Percentiles rank a stretch among this genome's conserved stretches.
Conservation (phyloP, 1,139 yeast genomes). For the Entelexis paramagnoliae region DNA sequence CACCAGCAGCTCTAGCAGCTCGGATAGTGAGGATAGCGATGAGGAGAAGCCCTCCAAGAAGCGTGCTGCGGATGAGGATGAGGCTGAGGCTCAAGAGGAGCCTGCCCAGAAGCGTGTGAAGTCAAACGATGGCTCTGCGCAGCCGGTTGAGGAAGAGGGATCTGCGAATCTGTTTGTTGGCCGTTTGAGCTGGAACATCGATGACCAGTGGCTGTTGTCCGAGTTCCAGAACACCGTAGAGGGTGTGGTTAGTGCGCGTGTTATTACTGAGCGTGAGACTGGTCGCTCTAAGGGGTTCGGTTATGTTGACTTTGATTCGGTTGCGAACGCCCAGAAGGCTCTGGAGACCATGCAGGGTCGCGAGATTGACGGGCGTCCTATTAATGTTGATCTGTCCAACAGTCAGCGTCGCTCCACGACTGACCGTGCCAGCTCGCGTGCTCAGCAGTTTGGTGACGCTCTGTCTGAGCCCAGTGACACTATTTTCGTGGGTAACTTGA, state of each 20-base stretch:
- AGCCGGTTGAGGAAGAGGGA: slow-evolving; percentile 34
- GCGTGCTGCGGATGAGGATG: slow-evolving; percentile 30
- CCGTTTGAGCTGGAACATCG: slow-evolving; percentile 93
- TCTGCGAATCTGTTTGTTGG: slow-evolving; percentile 92
- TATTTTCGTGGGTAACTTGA: slow-evolving; percentile 86
- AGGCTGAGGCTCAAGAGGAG: slow-evolving; percentile 27
- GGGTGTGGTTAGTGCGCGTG: slow-evolving; percentile 81
- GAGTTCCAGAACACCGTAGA: slow-evolving; percentile 70
- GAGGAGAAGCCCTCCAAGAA: slow-evolving; percentile 28
- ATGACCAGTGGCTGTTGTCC: slow-evolving; percentile 81
- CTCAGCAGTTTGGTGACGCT: slow-evolving; percentile 77
- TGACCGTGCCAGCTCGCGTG: slow-evolving; percentile 55
- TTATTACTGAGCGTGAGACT: slow-evolving; percentile 81
- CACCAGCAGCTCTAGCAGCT: neutral
- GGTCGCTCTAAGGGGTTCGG: slow-evolving; percentile 98
- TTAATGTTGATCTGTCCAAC: slow-evolving; percentile 85
- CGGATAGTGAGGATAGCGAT: slow-evolving; percentile 10
- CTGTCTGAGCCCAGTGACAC: slow-evolving; percentile 92
- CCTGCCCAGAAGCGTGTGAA: slow-evolving; percentile 38
- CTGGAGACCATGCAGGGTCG: slow-evolving; percentile 74
- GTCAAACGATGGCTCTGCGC: slow-evolving; percentile 24
- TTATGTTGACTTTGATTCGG: slow-evolving; percentile 82
- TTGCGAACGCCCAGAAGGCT: slow-evolving; percentile 79
- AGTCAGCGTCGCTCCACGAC: slow-evolving; percentile 57
- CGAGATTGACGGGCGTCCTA: slow-evolving; percentile 94